Evolutionary conservation across 345 rosid species (phyloP).

Genomic region (Raphanus raphanistrum): DNA sequence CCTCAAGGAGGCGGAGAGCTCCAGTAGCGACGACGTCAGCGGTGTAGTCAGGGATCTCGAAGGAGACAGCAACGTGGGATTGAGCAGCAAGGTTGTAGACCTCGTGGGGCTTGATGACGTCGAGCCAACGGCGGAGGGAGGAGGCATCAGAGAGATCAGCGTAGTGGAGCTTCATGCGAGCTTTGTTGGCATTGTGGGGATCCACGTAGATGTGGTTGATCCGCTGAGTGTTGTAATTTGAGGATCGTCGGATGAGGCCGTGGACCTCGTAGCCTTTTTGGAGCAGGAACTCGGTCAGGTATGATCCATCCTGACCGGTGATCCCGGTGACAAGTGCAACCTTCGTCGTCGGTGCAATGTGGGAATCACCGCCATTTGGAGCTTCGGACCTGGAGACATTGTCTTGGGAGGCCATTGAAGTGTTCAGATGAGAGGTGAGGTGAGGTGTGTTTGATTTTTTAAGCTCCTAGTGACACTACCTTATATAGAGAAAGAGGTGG

Average conservation of each 20-base stretch:
- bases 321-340: constrained; percentile 87
- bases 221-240: constrained; percentile 97
- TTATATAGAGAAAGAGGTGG: not conserved
- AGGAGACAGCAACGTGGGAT: constrained; percentile 92
- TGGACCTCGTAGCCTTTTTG: constrained; percentile 78
- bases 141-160: constrained; percentile 89
- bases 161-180: constrained; percentile 88
- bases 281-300: constrained; percentile 86
- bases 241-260: constrained; percentile 90
- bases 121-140: constrained; percentile 96
- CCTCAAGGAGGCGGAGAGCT: constrained; percentile 88
- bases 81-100: constrained; percentile 96
- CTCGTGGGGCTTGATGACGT: constrained; percentile 80
- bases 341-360: constrained; percentile 39
- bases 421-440: not conserved
- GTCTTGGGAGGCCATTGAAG: constrained; percentile 47
- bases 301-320: constrained; percentile 97
- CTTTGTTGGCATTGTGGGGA: constrained; percentile 86
- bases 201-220: constrained; percentile 95
- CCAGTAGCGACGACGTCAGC: constrained; percentile 97
- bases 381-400: constrained; percentile 43
- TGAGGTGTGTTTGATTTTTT: not conserved
- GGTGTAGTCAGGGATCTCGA: constrained; percentile 95
- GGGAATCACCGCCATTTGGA: constrained; percentile 43
- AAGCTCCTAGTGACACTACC: not conserved